Evolutionary conservation across 306 rosid genomes (phyloP), one percentile per base, ranked within the genome.

Genomic region (Heteromeles arbutifolia): DNA sequence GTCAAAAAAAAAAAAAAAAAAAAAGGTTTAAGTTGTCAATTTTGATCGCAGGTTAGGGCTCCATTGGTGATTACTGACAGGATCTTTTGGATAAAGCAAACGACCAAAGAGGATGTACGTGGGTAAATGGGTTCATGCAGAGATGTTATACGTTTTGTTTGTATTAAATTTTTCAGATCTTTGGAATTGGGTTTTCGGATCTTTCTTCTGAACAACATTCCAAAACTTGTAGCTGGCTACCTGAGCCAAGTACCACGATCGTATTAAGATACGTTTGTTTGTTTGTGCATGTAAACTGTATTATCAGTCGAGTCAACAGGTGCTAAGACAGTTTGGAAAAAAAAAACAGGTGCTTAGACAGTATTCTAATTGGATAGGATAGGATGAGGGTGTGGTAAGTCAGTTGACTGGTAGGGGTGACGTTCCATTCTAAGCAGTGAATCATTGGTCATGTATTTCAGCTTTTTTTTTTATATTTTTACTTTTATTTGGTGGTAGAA

Each of bases 171-270:
- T 9, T 57, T 72, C 69, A 74, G 84, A 77, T 82, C 76, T 56
- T 84, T 28, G 77, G 85, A 84, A 75, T 74, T 83, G 69, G 77
- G 67, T 75, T 76, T 80, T 69, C 72, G 78, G 54, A 81, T 77
- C 74, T 87, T 68, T 79, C 79, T 64, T 78, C 78, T 61, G 77
- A 78, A 74, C 88, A 82, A 85, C 83, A 73, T 82, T 86, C 87
- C 92, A 88, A 84, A 80, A 61, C 29, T 76, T 80, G 17, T 78
- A 86, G 90, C 85, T 88, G 89, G 92, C 65, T 32, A 56, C 52
- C 79, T 69, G 64, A 74, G 77, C 56, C 62, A 65, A 65, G 77
- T 79, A 67, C 70, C 54, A 77, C 62, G 78, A 69, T 64, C 78
- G 77, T 41, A 45, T 28, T 14, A 54, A 5, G 4, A 14, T n/a